These are phyloP conservation scores for Phytophthora tentaculata DNA, from an alignment of 352 stramenopile species.

Conservation along the genomic window DNA sequence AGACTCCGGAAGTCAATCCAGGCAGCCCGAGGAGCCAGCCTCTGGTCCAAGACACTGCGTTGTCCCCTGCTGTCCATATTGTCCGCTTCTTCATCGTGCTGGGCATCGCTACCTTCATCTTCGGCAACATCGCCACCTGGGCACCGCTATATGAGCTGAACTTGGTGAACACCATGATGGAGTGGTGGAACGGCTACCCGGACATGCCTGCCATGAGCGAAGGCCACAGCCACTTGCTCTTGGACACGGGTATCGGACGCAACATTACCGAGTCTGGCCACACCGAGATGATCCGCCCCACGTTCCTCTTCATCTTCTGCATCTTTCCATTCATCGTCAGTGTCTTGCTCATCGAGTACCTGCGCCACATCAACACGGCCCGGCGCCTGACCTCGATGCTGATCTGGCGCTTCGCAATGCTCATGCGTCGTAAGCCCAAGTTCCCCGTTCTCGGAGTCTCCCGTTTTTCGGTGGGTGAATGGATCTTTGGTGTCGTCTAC, in stretches of 20 bases:
- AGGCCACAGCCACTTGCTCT: constrained; percentile 42
- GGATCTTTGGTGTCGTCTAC: constrained; percentile 59
- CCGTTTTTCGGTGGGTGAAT: constrained; percentile 58
- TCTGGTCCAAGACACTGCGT: neutral
- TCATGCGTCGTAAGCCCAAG: constrained; percentile 58
- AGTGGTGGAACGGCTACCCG: constrained; percentile 69
- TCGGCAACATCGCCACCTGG: constrained; percentile 68
- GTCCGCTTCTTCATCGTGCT: constrained; percentile 46
- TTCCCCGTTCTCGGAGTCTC: constrained; percentile 52
- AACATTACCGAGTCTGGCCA: constrained; percentile 64
- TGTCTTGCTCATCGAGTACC: constrained; percentile 57
- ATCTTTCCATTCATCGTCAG: constrained; percentile 65
- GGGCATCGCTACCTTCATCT: constrained; percentile 52
- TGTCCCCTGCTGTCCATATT: constrained; percentile 33
- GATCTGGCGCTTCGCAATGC: constrained; percentile 49
- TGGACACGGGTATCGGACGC: constrained; percentile 55
- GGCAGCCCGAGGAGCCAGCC: constrained; percentile 7
- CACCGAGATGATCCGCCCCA: constrained; percentile 72
- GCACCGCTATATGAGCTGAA: constrained; percentile 60
- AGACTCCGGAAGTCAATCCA: constrained; percentile 35
- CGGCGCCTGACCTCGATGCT: constrained; percentile 41
- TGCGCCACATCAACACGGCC: constrained; percentile 51
- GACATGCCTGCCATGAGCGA: constrained; percentile 33
- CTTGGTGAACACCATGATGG: constrained; percentile 56
- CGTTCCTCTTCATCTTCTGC: constrained; percentile 73